Evolutionary conservation across 805 yeast species (phyloP), one percentile per base, ranked within the genome.

Genomic region (Saccharomycopsis microspora): DNA sequence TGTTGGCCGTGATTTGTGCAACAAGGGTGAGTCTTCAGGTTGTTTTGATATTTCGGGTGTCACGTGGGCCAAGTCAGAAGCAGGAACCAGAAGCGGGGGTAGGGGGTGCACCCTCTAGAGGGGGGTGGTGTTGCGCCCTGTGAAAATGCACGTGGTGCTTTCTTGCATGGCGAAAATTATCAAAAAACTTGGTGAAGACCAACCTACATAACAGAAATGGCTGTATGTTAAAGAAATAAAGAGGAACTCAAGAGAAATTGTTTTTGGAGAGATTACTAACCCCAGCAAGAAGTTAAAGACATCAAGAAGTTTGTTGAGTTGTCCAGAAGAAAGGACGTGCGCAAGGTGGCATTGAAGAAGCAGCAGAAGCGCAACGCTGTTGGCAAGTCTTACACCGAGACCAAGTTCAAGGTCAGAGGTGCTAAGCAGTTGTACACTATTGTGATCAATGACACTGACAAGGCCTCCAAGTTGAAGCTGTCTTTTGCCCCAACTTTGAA

Each of bases 391-490:
- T 76, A 77, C 81, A 83, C 84, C 75, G 93, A 85, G 75, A 88
- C 96, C 77, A 93, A 93, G 76, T 93, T 93, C 89, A 93, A 93
- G 85, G 86, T 93, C 67, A 88, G 97, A 81, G 96, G 97, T 72
- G 66, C 96, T 58, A 87, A 78, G 71, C 71, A 85, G 78, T 81
- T 87, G 68, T 93, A 93, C 85, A 93, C 98, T 63, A 78, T 90
- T 72, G 85, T 85, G 62, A 90, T 93, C 66, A 80, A 84, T 76
- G 97, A 93, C 72, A 84, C 87, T 66, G 83, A 86, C 71, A 89
- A 88, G 81, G 97, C 97, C 65, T 81, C 85, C 83, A 93, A 93
- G 80, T 80, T 93, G 75, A 82, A 85, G 68, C 96, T 89, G 78
- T 85, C 97, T 66, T 79, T 93, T 66, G 97, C 97, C 71, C 95